Base-by-base conservation (phyloP, 139 green algal species). In the Chlorella ohadii region DNA sequence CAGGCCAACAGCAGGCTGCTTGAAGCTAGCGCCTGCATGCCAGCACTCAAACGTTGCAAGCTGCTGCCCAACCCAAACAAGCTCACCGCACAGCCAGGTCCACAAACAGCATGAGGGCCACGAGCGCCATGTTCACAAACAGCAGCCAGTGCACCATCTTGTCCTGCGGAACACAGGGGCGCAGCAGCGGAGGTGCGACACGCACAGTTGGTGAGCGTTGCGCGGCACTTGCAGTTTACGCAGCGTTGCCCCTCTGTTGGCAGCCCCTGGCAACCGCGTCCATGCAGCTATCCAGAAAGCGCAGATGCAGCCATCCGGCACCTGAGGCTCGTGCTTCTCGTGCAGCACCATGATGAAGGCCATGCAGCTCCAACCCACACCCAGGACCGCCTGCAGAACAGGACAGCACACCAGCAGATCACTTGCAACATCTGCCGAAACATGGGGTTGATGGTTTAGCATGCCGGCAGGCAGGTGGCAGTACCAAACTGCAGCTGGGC, bases 61-160 rank as follows among this genome's bases (percentile, higher is more conserved):
- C n/a, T n/a, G n/a, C n/a, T n/a, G n/a, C n/a, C n/a, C n/a, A n/a
- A n/a, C n/a, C n/a, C n/a, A n/a, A n/a, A n/a, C n/a, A n/a, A n/a
- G 51, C 51, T 59, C 51, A 59, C 34, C 27, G 56, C 19, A 61
- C 20, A 28, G 61, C 67, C 31, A 85, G 36, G 83, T 91, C 88
- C 38, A 87, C 19, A 7, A 89, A 68, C 57, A 87, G 44, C 28
- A 68, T 67, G 0, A 51, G 17, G 0, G 81, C 38, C 56, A 33
- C 36, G 19, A 86, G 59, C 57, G 78, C 9, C 88, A 92, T 92
- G 38, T 80, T 81, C n/a, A 89, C 20, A n/a, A 47, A 71, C 66
- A 92, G 75, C 57, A 92, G 83, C 86, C 80, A 87, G 76, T 92
- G 88, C 68, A 87, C 72, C 15, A 85, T 78, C 38, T 66, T 73